Evolutionary conservation across 202 grass and related monocot genomes (phyloP).

Genomic region (Brachypodium distachyon): DNA sequence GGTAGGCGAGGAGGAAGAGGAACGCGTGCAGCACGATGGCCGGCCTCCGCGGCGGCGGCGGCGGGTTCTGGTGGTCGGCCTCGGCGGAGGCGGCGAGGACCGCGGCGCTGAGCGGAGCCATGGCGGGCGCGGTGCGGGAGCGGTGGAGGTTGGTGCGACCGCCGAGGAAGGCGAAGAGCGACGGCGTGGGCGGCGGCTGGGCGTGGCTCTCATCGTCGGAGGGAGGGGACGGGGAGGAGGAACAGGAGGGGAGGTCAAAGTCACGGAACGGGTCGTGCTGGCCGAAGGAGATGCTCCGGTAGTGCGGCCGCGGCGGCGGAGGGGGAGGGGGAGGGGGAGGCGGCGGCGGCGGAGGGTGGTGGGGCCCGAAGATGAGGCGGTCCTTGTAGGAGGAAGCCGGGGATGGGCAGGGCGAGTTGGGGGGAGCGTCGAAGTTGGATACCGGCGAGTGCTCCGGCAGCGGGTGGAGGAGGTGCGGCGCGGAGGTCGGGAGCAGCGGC

Average conservation of each 20-base stretch:
- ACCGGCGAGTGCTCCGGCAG: conserved; percentile 39
- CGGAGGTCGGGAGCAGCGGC: conserved; percentile 19
- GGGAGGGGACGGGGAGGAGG: conserved; percentile 1
- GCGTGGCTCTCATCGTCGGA: conserved; percentile 11
- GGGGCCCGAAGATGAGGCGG: conserved; percentile 51
- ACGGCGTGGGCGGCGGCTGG: not conserved
- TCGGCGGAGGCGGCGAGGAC: not conserved
- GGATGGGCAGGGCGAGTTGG: conserved; percentile 31
- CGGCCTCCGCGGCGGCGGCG: conserved; percentile 23
- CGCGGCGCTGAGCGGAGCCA: conserved; percentile 43
- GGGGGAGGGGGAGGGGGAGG: not conserved
- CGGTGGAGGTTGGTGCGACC: conserved; percentile 65
- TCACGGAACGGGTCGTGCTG: conserved; percentile 12
- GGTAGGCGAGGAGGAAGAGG: conserved; percentile 73
- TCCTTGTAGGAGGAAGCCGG: conserved; percentile 52
- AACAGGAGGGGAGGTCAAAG: conserved; percentile 13
- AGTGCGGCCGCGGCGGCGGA: not conserved
- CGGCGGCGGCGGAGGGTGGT: not conserved
- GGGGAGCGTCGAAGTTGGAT: conserved; percentile 14
- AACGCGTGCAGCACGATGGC: conserved; percentile 60
- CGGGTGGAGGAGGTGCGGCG: conserved; percentile 13
- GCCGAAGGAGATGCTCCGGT: conserved; percentile 11
- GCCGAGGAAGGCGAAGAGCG: conserved; percentile 15
- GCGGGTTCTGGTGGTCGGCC: not conserved
- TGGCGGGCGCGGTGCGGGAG: conserved; percentile 68